Conservation (phyloP, 2,329 filamentous ascomycete genomes). For the Verticillium isaacii region DNA sequence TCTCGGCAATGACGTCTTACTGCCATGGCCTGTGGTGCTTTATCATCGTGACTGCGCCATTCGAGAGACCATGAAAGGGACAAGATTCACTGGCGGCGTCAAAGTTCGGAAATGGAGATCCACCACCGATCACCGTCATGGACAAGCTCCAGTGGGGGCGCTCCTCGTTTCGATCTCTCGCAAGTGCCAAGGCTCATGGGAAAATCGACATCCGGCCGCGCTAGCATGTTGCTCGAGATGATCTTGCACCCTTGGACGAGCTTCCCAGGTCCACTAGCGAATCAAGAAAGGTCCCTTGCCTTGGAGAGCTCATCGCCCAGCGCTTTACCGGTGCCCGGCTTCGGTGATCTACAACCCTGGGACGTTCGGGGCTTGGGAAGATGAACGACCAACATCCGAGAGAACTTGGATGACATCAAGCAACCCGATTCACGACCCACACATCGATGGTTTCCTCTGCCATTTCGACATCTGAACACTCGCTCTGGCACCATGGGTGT, state of each 20-base stretch:
- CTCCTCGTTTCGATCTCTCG: not conserved
- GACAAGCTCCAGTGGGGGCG: not conserved
- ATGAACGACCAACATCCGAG: not conserved
- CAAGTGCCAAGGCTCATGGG: not conserved
- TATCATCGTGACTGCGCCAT: not conserved
- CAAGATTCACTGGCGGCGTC: not conserved
- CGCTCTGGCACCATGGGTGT: not conserved
- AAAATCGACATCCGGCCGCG: not conserved
- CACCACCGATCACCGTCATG: not conserved
- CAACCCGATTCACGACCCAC: not conserved
- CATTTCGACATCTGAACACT: not conserved
- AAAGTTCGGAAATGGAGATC: not conserved
- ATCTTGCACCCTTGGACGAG: not conserved
- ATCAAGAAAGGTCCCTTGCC: not conserved
- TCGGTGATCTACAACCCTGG: not conserved
- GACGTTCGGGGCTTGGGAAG: not conserved
- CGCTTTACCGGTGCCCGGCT: not conserved
- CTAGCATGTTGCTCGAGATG: not conserved
- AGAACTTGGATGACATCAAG: not conserved
- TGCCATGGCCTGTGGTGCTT: not conserved
- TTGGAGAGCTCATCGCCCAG: not conserved
- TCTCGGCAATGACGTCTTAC: not conserved
- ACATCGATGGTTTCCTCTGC: not conserved
- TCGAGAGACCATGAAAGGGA: not conserved
- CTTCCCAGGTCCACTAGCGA: not conserved